Percentiles rank a stretch among this genome's conserved stretches.
phyloP scores from a whole-genome alignment of 208 protist genomes.

The Trypanosomatidae sp. region DNA sequence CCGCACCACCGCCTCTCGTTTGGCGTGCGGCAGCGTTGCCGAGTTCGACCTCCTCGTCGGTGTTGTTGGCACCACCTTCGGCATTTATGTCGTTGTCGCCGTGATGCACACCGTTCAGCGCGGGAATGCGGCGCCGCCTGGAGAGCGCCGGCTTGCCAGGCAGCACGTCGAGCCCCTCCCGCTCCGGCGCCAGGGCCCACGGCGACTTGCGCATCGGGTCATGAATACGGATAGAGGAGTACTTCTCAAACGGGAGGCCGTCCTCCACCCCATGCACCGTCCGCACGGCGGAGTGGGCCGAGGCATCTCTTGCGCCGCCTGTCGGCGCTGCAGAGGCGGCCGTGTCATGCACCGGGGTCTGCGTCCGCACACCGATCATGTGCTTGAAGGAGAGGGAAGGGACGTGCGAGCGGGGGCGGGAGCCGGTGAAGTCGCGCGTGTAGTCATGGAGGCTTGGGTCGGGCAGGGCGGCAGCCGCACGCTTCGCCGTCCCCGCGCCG shows the following conservation, averaged over 20 bases:
- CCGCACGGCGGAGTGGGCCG: neutral
- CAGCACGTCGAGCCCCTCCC: conserved; percentile 26
- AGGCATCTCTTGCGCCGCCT: too few relatives aligned
- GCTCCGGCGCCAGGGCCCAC: conserved; percentile 65
- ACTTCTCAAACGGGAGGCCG: conserved; percentile 39
- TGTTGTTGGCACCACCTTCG: neutral
- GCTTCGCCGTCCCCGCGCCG: neutral
- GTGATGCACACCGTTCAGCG: too few relatives aligned
- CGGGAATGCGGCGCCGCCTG: conserved; percentile 29
- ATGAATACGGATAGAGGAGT: conserved; percentile 65
- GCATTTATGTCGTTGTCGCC: too few relatives aligned
- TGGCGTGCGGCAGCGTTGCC: too few relatives aligned
- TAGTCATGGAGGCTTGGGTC: conserved; percentile 2
- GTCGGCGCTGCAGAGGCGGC: too few relatives aligned
- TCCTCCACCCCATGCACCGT: conserved; percentile 26
- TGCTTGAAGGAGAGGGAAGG: conserved; percentile 32
- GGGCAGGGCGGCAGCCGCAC: neutral
- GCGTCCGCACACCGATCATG: conserved; percentile 39
- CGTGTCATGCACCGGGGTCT: too few relatives aligned
- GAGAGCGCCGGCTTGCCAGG: conserved; percentile 31
- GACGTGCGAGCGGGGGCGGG: conserved; percentile 37
- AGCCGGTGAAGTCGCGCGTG: conserved; percentile 28
- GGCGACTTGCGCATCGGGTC: conserved; percentile 64
- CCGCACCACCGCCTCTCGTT: too few relatives aligned
- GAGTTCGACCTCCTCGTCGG: neutral